phyloP scores from a whole-genome alignment of 208 protist species.

The Trypanosoma brucei region DNA sequence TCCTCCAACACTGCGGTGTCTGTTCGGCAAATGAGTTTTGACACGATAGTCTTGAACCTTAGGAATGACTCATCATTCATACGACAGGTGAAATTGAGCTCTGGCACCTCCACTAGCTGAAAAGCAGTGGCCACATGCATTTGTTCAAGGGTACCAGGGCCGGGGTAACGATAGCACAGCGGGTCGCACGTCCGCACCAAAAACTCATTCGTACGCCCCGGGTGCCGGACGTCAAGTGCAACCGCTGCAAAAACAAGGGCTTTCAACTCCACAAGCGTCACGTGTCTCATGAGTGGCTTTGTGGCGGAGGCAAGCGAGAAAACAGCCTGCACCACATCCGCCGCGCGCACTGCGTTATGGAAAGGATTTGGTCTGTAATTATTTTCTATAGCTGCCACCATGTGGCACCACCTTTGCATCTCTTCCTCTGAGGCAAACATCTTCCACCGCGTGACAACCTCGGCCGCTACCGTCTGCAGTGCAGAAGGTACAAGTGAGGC shows the following conservation, averaged over 20 bases:
- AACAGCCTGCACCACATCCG: constrained; percentile 66
- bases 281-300: constrained; percentile 28
- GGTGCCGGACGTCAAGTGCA: constrained; percentile 75
- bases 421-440: constrained; percentile 37
- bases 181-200: constrained; percentile 49
- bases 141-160: constrained; percentile 53
- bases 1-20: constrained; percentile 58
- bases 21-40: constrained; percentile 43
- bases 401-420: constrained; percentile 30
- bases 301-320: constrained; percentile 38
- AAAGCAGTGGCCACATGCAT: constrained; percentile 74
- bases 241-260: constrained; percentile 59
- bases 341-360: constrained; percentile 73
- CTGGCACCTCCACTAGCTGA: constrained; percentile 36
- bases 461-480: constrained; percentile 38
- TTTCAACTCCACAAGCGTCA: constrained; percentile 59
- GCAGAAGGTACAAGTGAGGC: constrained; percentile 32
- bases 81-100: constrained; percentile 51
- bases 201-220: constrained; percentile 54
- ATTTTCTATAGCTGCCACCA: constrained; percentile 41
- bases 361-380: constrained; percentile 79
- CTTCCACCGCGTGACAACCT: constrained; percentile 40
- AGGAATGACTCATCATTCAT: constrained; percentile 49
- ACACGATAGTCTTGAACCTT: constrained; percentile 58
- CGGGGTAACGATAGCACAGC: constrained; percentile 49